These are phyloP conservation scores for Coffea eugenioides DNA, from an alignment of 257 asterid species.

Conservation along the genomic window DNA sequence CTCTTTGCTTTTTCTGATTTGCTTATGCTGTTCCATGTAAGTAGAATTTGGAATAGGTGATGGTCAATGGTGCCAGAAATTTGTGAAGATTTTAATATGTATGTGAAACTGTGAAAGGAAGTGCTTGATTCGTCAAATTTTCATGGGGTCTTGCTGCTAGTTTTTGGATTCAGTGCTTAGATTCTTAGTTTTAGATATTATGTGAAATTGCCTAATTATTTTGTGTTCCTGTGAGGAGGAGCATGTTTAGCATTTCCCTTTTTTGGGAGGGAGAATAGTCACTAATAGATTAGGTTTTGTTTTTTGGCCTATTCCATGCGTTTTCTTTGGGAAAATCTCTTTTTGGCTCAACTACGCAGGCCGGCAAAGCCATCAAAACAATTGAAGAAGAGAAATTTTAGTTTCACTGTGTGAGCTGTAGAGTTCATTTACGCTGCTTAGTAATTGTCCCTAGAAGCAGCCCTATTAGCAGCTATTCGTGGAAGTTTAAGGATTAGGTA, in stretches of 20 bases:
- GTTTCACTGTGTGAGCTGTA: no score
- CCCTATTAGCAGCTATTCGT: no score
- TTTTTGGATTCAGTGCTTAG: background rate
- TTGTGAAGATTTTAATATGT: background rate
- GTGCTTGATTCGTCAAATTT: background rate
- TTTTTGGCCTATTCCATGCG: background rate
- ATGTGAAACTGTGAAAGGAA: background rate
- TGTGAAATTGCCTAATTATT: background rate
- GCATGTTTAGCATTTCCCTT: background rate
- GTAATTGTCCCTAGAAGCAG: no score
- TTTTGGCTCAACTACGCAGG: background rate
- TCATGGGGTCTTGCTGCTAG: background rate
- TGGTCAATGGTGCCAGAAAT: background rate
- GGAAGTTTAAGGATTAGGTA: no score
- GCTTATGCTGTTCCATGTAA: background rate
- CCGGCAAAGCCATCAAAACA: no score
- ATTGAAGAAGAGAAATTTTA: no score
- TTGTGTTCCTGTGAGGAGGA: background rate
- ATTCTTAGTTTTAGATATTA: background rate
- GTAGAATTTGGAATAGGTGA: background rate
- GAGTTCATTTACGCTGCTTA: no score
- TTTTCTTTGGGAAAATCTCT: background rate
- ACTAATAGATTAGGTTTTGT: background rate
- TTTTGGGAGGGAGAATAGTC: background rate
- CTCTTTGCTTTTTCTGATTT: background rate